Base-by-base conservation (phyloP, 352 stramenopile species). In the Globisporangium okanoganense region DNA sequence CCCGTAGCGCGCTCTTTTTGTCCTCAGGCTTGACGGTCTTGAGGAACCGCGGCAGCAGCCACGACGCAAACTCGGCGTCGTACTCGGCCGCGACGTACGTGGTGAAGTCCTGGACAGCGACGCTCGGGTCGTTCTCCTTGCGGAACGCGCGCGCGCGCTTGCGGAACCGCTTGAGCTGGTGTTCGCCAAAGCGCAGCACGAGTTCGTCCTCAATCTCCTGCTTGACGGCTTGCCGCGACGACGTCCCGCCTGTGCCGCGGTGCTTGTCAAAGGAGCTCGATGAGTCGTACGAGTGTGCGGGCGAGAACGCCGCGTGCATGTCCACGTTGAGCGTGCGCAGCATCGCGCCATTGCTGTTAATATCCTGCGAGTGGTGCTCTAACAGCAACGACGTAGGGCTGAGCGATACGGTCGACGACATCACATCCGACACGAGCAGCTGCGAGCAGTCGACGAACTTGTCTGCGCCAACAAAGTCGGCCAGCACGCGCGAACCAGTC, bases 131-230 rank as follows among this genome's bases (percentile, higher is more conserved):
- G 38, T 92, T 90, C 44, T 92, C 80, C 61, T 86, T 85, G 10
- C 80, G 78, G 58, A 89, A 88, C 52, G 70, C 65, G 20, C 72
- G 78, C 14, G 79, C 79, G 33, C 72, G 77, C 53, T 92, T 92
- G 55, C 86, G 87, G 51, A 89, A 92, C 9, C 72, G 61, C 62
- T 87, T 87, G n/a, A 90, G 69, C 29, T 77, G 58, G 33, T 78
- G 71, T 7, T 79, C 67, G 36, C 78, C 82, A 20, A 71, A 69
- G 20, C 75, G 80, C 6, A 76, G 47, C 14, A 73, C 63, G 2
- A 92, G 45, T 45, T 82, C 75, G 43, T 90, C 75, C 58, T 90
- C 80, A 44, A 92, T 92, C 61, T 89, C 78, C 24, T 89, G 64
- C 52, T 85, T 83, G 43, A 60, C 76, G 36, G 72, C 61, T 38